phyloP scores from a whole-genome alignment of 2,329 filamentous ascomycete species.

The Ophiobolus disseminans region DNA sequence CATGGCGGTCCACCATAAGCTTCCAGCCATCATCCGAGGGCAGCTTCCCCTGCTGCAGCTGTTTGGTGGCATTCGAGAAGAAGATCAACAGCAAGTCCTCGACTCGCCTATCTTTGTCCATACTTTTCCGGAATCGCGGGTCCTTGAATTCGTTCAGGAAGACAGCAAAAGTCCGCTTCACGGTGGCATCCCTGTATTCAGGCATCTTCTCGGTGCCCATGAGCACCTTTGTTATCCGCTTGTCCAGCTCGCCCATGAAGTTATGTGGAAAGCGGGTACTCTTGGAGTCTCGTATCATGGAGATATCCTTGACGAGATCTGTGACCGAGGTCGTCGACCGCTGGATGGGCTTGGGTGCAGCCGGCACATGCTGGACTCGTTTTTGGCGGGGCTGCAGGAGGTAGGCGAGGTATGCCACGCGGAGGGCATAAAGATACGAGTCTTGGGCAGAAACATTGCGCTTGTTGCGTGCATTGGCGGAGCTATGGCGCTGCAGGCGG shows the following conservation, averaged over 20 bases:
- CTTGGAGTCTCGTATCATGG: conserved; percentile 69
- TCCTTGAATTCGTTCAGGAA: conserved; percentile 95
- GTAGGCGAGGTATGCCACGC: conserved; percentile 90
- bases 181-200: conserved; percentile 86
- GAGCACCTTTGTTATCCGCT: conserved; percentile 80
- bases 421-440: conserved; percentile 88
- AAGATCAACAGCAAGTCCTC: conserved; percentile 96
- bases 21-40: conserved; percentile 89
- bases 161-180: conserved; percentile 93
- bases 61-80: conserved; percentile 92
- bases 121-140: conserved; percentile 82
- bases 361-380: conserved; percentile 81
- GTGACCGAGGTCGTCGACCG: conserved; percentile 76
- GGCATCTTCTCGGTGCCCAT: conserved; percentile 82
- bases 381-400: conserved; percentile 90
- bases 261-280: conserved; percentile 74
- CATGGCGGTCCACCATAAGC: conserved; percentile 88
- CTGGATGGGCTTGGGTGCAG: conserved; percentile 66
- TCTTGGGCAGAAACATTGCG: conserved; percentile 67
- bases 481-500: conserved; percentile 48
- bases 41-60: conserved; percentile 78
- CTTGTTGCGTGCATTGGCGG: conserved; percentile 46
- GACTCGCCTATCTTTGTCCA: conserved; percentile 91
- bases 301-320: conserved; percentile 89
- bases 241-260: conserved; percentile 74